Percentiles rank a stretch among this genome's conserved stretches.
phyloP scores from a whole-genome alignment of 495 filamentous ascomycete genomes.

The Thermothielavioides terrestris region DNA sequence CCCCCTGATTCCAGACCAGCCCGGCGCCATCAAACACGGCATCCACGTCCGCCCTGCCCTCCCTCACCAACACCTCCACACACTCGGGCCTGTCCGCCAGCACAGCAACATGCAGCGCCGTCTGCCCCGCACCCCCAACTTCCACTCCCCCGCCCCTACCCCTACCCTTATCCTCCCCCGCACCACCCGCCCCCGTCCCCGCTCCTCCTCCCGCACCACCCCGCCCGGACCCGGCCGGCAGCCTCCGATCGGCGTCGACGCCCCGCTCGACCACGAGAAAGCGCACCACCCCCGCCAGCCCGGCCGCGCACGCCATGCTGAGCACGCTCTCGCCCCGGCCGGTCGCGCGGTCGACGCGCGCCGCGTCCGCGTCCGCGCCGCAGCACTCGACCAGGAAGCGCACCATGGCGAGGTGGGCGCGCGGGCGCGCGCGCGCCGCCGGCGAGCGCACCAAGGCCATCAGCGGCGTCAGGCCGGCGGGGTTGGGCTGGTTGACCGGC shows the following conservation, averaged over 20 bases:
- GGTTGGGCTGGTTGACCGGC: conserved; percentile 12
- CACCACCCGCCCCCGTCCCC: not conserved
- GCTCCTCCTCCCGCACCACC: not conserved
- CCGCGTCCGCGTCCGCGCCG: conserved; percentile 17
- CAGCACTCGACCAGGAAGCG: conserved; percentile 13
- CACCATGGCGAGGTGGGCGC: conserved; percentile 13
- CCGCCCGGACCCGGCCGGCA: not conserved
- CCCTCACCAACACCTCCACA: conserved; percentile 8
- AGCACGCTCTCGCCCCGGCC: conserved; percentile 1
- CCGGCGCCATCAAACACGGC: conserved; percentile 4
- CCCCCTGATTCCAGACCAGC: not conserved
- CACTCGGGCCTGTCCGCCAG: conserved; percentile 6
- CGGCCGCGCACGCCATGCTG: conserved; percentile 2
- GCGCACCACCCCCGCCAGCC: conserved; percentile 3
- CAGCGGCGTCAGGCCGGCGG: conserved; percentile 10
- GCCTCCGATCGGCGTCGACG: conserved; percentile 4
- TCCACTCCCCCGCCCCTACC: no score
- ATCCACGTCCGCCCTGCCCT: conserved; percentile 12
- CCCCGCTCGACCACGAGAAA: conserved; percentile 14
- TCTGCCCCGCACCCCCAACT: no score
- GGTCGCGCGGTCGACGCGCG: not conserved
- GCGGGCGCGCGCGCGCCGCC: not conserved
- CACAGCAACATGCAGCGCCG: conserved; percentile 19
- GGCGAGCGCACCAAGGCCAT: conserved; percentile 8
- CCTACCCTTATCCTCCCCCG: not conserved